These are phyloP conservation scores for Pistacia vera DNA, from an alignment of 345 rosid genomes.

Conservation along the genomic window DNA sequence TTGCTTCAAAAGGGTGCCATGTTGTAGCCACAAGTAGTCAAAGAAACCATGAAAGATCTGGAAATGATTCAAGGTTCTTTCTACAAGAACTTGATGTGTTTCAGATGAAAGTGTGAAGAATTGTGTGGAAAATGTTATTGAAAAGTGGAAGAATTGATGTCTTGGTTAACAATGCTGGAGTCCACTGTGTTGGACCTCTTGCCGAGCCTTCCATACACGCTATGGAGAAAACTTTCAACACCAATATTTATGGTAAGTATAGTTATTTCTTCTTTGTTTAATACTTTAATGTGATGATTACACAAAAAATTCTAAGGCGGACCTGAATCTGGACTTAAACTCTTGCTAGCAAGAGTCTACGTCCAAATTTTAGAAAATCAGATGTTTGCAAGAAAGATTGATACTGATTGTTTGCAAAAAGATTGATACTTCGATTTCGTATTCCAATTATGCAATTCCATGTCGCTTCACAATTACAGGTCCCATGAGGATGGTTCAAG, in stretches of 20 bases:
- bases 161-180: constrained; percentile 83
- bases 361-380: too few species aligned
- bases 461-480: constrained; percentile 25
- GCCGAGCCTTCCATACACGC: constrained; percentile 66
- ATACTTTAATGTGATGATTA: too few species aligned
- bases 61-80: constrained; percentile 62
- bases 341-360: too few species aligned
- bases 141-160: constrained; percentile 67
- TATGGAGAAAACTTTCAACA: too few species aligned
- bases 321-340: too few species aligned
- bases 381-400: too few species aligned
- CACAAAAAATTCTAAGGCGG: too few species aligned
- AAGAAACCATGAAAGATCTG: constrained; percentile 65
- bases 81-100: constrained; percentile 68
- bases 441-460: too few species aligned
- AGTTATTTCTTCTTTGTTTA: too few species aligned
- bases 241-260: too few species aligned
- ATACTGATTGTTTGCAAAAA: too few species aligned
- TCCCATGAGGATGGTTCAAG: constrained; percentile 80
- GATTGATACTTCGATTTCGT: too few species aligned
- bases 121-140: constrained; percentile 51
- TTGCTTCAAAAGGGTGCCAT: constrained; percentile 54
- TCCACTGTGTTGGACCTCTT: constrained; percentile 81
- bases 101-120: constrained; percentile 61
- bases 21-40: constrained; percentile 84